These are phyloP conservation scores for Ascocoryne sarcoides DNA, from an alignment of 2,329 filamentous ascomycete genomes.

Conservation along the genomic window DNA sequence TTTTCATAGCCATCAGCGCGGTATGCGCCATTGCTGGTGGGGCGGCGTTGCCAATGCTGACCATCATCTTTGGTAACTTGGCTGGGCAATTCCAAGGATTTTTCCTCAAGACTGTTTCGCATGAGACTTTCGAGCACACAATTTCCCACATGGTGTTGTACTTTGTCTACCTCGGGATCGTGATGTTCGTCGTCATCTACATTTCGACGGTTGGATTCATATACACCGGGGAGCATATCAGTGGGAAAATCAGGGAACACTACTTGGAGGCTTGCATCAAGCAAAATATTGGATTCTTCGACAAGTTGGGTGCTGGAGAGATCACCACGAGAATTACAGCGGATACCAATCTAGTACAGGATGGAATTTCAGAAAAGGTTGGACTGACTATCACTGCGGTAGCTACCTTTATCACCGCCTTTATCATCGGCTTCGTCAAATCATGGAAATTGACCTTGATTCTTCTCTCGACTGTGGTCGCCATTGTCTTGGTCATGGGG, in stretches of 20 bases:
- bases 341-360: conserved; percentile 88
- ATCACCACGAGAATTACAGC: conserved; percentile 91
- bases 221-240: conserved; percentile 73
- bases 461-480: conserved; percentile 70
- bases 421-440: conserved; percentile 81
- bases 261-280: conserved; percentile 78
- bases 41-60: conserved; percentile 47
- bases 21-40: conserved; percentile 49
- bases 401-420: conserved; percentile 79
- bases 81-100: conserved; percentile 58
- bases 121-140: conserved; percentile 48
- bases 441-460: conserved; percentile 94
- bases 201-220: conserved; percentile 83
- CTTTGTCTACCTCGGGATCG: conserved; percentile 78
- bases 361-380: conserved; percentile 87
- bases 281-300: conserved; percentile 89
- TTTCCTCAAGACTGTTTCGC: conserved; percentile 41
- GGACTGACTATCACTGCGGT: conserved; percentile 66
- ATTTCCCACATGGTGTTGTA: conserved; percentile 63
- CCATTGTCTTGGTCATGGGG: conserved; percentile 71
- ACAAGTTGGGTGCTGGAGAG: conserved; percentile 86
- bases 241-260: conserved; percentile 67
- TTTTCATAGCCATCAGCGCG: conserved; percentile 41
- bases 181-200: conserved; percentile 69
- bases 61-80: conserved; percentile 66